Percentiles rank a stretch among this genome's conserved stretches.
Conservation (phyloP, 331 rosid species). For the Phaseolus coccineus region DNA sequence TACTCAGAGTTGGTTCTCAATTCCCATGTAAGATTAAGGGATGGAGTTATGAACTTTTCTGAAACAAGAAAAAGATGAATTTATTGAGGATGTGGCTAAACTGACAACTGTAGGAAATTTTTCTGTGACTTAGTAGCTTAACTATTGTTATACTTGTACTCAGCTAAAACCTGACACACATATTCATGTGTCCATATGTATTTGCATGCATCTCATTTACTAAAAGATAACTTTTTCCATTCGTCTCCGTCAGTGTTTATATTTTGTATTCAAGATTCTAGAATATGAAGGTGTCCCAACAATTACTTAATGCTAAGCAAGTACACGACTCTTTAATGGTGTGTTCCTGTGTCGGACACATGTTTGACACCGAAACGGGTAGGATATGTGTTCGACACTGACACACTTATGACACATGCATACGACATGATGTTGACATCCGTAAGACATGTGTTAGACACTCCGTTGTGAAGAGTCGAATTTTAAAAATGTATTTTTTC, state of each 20-base stretch:
- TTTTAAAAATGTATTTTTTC: too few relatives aligned
- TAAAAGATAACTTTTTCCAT: not conserved
- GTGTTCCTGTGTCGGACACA: too few relatives aligned
- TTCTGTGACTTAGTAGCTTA: not conserved
- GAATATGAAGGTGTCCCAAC: slow-evolving; percentile 25
- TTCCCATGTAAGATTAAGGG: slow-evolving; percentile 7
- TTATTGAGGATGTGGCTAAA: slow-evolving; percentile 16
- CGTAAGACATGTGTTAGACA: too few relatives aligned
- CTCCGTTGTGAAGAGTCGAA: too few relatives aligned
- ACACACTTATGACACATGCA: too few relatives aligned
- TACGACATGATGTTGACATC: too few relatives aligned
- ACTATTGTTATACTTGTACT: slow-evolving; percentile 9
- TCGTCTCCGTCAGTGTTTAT: not conserved
- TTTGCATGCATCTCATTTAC: not conserved
- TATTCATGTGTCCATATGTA: not conserved
- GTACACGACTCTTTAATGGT: too few relatives aligned
- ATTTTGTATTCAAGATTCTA: slow-evolving; percentile 27
- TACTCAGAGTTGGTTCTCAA: slow-evolving; percentile 23
- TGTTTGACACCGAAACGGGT: too few relatives aligned
- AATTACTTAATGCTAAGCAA: not conserved
- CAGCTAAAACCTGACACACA: not conserved
- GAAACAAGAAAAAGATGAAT: not conserved
- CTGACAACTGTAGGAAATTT: not conserved
- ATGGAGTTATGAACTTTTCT: not conserved
- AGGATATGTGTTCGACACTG: too few relatives aligned